Evolutionary conservation across 805 yeast genomes (phyloP), one percentile per base, ranked within the genome.

Genomic region (Brettanomyces naardenensis): DNA sequence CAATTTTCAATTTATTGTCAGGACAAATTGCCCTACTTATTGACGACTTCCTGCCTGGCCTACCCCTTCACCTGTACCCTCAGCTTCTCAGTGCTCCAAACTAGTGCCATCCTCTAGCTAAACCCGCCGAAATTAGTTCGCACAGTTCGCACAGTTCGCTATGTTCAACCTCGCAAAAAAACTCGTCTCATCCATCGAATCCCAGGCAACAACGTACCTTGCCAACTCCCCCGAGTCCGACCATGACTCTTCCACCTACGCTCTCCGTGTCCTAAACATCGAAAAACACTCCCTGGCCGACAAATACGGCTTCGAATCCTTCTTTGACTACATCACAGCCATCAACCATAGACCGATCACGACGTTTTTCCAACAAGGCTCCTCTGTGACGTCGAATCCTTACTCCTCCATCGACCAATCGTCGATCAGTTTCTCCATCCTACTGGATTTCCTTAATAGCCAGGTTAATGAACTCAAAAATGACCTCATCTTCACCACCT

Each of bases 261-360:
- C 59, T 6, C 65, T 82, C 36, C 66, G 89, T 28, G 73, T 83
- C 2, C 49, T 82, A 2, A 61, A 66, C 20, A 74, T 75, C 2
- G 64, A 60, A 27, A 55, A 59, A 23, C 61, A 58, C 37, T 73
- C 82, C 0, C 59, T 62, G 11, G 80, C 73, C 13, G 57, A 60
- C 6, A 65, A 61, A 21, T 62, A 67, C 19, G 84, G 82, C 3
- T 56, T 92, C 21, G 94, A 88, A 58, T 69, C 92, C 7, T 82
- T 86, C 75, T 92, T 90, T 53, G 98, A 90, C 56, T 90, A 71
- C 54, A 75, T 90, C 26, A 69, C 87, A n/a, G 81, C 83, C 1
- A 65, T 88, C 40, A 85, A 90, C 48, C 86, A 84, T 32, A 80
- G 73, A 45, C 83, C 81, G 15, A 50, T 78, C 18, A 65, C 68